A percentile compares a stretch with the other conserved stretches of the same genome.
Evolutionary conservation across 805 yeast species (phyloP).

Genomic region (Pichia phayaonensis): DNA sequence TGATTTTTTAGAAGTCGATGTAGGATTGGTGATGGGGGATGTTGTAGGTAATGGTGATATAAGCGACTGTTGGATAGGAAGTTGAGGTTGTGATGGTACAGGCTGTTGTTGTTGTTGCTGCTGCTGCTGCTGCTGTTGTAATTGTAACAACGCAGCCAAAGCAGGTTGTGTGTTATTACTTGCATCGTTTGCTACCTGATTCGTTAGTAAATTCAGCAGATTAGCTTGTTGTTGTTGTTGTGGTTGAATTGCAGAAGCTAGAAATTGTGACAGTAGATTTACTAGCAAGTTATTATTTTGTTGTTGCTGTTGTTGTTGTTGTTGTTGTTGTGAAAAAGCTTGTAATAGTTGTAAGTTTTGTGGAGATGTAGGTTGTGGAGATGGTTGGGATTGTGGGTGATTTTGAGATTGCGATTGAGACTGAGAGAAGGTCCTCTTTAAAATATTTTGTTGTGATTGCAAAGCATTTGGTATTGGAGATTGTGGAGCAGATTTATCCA

Average conservation of each 20-base stretch:
- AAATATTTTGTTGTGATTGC: not conserved
- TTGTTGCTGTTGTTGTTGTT: constrained; percentile 5
- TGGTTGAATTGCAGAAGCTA: constrained; percentile 1
- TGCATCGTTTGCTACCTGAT: not conserved
- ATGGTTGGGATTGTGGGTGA: not conserved
- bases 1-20: not conserved
- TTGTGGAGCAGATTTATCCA: not conserved
- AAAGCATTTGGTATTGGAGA: not conserved
- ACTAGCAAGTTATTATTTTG: constrained; percentile 6
- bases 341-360: constrained; percentile 2
- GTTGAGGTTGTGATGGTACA: not conserved
- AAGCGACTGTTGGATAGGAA: not conserved
- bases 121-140: constrained; percentile 6
- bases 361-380: not conserved
- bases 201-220: not conserved
- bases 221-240: constrained; percentile 2
- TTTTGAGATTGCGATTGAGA: too few relatives aligned
- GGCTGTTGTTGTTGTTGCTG: constrained; percentile 3
- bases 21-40: not conserved
- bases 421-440: not conserved
- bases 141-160: not conserved
- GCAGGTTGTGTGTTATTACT: not conserved
- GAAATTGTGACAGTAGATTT: constrained; percentile 9
- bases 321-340: constrained; percentile 1
- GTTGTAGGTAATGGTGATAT: not conserved